Conservation (phyloP, 352 stramenopile species). For the Pythium aquatile region DNA sequence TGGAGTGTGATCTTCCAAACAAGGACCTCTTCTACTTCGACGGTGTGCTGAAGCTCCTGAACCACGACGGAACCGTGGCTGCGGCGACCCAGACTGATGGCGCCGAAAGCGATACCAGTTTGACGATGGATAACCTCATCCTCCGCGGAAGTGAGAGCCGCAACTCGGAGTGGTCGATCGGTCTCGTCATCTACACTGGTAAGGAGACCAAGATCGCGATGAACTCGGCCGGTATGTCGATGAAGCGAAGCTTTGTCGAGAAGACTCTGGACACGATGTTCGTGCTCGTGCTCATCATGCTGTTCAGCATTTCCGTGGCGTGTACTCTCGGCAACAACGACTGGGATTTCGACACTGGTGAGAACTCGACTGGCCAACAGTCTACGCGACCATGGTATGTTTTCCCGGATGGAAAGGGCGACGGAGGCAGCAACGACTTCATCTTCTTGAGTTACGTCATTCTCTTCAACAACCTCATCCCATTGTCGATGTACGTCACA, state of each 20-base stretch:
- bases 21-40: conserved; percentile 89
- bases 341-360: conserved; percentile 55
- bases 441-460: conserved; percentile 91
- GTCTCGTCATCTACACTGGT: conserved; percentile 83
- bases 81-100: background rate
- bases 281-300: conserved; percentile 80
- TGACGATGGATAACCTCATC: conserved; percentile 88
- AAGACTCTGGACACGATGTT: conserved; percentile 89
- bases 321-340: conserved; percentile 85
- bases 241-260: conserved; percentile 87
- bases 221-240: conserved; percentile 77
- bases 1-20: conserved; percentile 80
- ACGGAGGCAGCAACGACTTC: conserved; percentile 64
- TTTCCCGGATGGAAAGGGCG: background rate
- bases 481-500: conserved; percentile 88
- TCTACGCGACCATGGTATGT: conserved; percentile 73
- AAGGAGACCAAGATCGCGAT: conserved; percentile 83
- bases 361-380: conserved; percentile 26
- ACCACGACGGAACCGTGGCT: conserved; percentile 22
- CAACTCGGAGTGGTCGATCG: conserved; percentile 85
- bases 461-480: conserved; percentile 88
- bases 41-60: conserved; percentile 49
- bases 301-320: conserved; percentile 82
- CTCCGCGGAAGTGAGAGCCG: conserved; percentile 81
- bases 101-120: conserved; percentile 48